A percentile compares a stretch with the other conserved stretches of the same genome.
Conservation (phyloP, 805 yeast species). For the Nakazawaea pomicola region DNA sequence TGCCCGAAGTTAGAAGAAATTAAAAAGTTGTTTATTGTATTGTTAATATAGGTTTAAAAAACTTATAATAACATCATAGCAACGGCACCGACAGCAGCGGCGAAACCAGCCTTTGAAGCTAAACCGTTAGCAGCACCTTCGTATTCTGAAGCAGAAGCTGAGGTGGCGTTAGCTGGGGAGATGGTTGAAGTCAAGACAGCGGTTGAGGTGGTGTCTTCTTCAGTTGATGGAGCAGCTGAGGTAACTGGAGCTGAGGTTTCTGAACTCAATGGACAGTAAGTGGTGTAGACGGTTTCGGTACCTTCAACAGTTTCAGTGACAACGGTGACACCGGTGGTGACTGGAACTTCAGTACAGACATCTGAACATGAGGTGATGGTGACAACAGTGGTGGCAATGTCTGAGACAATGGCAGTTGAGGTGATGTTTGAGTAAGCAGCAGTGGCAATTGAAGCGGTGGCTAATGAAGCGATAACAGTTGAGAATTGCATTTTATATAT, state of each 20-base stretch:
- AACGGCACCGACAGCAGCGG: constrained; percentile 14
- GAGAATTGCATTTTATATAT: constrained; percentile 33
- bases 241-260: constrained; percentile 12
- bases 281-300: constrained; percentile 20
- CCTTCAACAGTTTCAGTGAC: constrained; percentile 21
- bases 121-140: constrained; percentile 14
- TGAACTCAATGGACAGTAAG: constrained; percentile 21
- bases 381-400: constrained; percentile 14
- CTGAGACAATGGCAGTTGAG: constrained; percentile 19
- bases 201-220: constrained; percentile 7
- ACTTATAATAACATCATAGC: constrained; percentile 14
- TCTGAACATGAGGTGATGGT: constrained; percentile 20
- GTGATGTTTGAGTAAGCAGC: constrained; percentile 26
- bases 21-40: no score
- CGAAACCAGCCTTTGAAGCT: constrained; percentile 12
- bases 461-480: constrained; percentile 29
- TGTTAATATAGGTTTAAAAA: background rate
- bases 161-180: constrained; percentile 5
- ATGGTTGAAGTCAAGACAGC: constrained; percentile 1
- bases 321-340: constrained; percentile 22
- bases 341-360: constrained; percentile 18
- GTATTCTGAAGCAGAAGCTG: constrained; percentile 10
- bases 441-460: constrained; percentile 16
- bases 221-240: no score
- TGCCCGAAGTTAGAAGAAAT: background rate